A percentile compares a stretch with the other conserved stretches of the same genome.
Conservation (phyloP, 2,329 filamentous ascomycete genomes). For the Diplodia mutila region DNA sequence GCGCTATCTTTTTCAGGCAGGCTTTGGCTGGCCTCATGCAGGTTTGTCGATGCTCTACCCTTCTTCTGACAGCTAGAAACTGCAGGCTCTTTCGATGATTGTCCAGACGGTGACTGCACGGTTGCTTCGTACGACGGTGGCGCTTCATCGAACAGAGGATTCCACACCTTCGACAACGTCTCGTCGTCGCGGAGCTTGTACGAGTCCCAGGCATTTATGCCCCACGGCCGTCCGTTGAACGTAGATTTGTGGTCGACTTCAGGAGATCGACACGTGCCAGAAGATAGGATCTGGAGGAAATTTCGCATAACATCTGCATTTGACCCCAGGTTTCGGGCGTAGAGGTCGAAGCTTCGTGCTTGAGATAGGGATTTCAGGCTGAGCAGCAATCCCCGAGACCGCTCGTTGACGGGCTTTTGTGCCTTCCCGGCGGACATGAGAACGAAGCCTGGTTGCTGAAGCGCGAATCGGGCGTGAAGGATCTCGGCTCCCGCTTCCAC, state of each 20-base stretch:
- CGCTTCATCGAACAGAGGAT: neutral
- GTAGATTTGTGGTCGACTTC: neutral
- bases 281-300: neutral
- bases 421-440: neutral
- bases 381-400: neutral
- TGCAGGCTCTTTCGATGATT: neutral
- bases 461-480: neutral
- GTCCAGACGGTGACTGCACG: no score
- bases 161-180: neutral
- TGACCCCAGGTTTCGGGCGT: neutral
- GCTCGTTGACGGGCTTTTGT: neutral
- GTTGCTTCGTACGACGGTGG: neutral
- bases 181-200: neutral
- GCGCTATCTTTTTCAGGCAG: neutral
- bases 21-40: no score
- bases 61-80: neutral
- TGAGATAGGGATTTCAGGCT: neutral
- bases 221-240: slow-evolving; percentile 1
- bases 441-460: neutral
- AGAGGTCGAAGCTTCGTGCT: slow-evolving; percentile 3
- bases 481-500: neutral
- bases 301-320: neutral
- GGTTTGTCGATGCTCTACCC: no score
- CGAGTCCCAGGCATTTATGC: neutral
- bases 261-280: neutral